A percentile compares a stretch with the other conserved stretches of the same genome.
These are phyloP conservation scores for Lasiodiplodia citricola DNA, from an alignment of 2,329 filamentous ascomycete genomes.

Conservation along the genomic window DNA sequence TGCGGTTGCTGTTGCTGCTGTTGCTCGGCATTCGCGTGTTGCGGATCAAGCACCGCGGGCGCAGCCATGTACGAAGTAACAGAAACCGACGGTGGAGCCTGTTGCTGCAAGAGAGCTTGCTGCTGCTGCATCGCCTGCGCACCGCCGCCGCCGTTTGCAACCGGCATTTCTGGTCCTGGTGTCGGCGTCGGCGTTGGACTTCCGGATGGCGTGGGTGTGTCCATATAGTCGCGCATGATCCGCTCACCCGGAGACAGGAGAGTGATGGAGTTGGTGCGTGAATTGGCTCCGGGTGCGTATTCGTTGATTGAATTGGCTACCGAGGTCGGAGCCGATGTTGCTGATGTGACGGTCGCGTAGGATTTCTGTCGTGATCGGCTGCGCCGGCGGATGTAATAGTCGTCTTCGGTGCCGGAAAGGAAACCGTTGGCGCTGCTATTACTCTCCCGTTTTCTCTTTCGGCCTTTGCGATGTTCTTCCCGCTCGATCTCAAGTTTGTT, in stretches of 20 bases:
- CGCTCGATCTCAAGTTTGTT: constrained; percentile 41
- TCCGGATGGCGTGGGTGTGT: constrained; percentile 11
- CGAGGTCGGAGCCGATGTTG: constrained; percentile 4
- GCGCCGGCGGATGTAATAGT: constrained; percentile 3
- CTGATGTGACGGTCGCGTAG: not conserved
- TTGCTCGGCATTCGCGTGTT: not conserved
- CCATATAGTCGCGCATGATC: constrained; percentile 20
- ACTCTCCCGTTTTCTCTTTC: constrained; percentile 68
- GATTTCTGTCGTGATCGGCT: constrained; percentile 19
- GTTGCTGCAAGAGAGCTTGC: not conserved
- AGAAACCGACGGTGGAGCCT: not conserved
- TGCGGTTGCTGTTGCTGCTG: not conserved
- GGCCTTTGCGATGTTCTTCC: constrained; percentile 49
- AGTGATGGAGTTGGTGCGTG: constrained; percentile 6
- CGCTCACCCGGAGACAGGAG: constrained; percentile 13
- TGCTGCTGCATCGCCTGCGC: not conserved
- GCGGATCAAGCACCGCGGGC: constrained; percentile 1
- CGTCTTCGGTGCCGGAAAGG: constrained; percentile 21
- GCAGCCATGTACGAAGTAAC: constrained; percentile 1
- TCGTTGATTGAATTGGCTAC: constrained; percentile 7
- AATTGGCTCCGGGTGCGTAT: not conserved
- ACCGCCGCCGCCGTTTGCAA: not conserved
- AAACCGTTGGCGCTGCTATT: constrained; percentile 30
- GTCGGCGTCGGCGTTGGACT: constrained; percentile 17
- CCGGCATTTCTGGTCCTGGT: constrained; percentile 9